Base-by-base conservation (phyloP, 257 asterid genomes). In the Solanum paucissectum region DNA sequence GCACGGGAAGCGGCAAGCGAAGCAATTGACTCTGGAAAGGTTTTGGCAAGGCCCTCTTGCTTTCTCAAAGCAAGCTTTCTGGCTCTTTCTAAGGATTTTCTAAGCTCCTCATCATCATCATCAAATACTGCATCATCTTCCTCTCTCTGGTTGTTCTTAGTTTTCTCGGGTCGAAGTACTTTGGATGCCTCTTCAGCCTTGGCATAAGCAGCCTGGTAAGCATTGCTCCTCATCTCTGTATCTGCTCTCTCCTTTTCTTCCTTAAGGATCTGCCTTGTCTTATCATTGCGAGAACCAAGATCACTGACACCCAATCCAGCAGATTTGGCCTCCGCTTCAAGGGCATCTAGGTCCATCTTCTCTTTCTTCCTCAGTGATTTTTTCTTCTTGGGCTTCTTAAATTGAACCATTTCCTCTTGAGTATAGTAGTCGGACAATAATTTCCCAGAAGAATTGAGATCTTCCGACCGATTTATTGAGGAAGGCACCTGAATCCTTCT, bases 171-270 rank as follows among this genome's bases (percentile, higher is more conserved):
- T 87, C 97, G 93, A 88, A 97, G 98, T 60, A 98, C 93, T 93
- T 97, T 97, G 88, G 99, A 94, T 46, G 98, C 98, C 94, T 96
- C 98, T 9, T 94, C 97, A 60, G 99, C 99, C 91, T 91, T 97
- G 83, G 95, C 96, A 62, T 89, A 91, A 77, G 99, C 99, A 49
- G 96, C 90, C 36, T 92, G 91, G 91, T 90, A 97, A 81, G 99
- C 98, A 75, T 90, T 96, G 87, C 89, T 94, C 95, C 95, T 94
- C 91, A 21, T 95, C 88, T 96, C 95, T 88, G 96, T 94, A 52
- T 96, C 98, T 83, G 92, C 84, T 91, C 91, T 94, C 87, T 94
- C 99, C 87, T 92, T 91, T 91, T 96, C 98, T 88, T 97, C 96
- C 92, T 83, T 94, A n/a, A 93, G 93, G 87, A 91, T 91, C 89